phyloP scores from a whole-genome alignment of 2,329 filamentous ascomycete genomes.

The Trichoderma sp. region DNA sequence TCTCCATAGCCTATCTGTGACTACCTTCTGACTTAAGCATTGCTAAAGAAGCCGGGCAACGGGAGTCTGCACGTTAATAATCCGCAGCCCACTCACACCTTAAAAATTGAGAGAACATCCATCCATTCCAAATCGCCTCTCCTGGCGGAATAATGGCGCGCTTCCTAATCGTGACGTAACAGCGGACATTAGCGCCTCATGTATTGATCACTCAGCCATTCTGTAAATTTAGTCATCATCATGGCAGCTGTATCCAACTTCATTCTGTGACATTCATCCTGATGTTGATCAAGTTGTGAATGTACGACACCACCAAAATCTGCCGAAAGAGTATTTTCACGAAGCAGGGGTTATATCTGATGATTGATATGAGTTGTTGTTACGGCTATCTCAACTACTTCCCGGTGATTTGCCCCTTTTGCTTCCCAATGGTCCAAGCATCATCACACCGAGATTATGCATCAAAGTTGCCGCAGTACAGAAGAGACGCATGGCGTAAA shows the following conservation, averaged over 20 bases:
- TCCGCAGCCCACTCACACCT: not conserved
- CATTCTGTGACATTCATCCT: no score
- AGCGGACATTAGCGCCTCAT: not conserved
- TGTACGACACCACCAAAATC: no score
- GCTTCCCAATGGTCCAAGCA: not conserved
- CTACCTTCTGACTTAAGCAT: conserved; percentile 24
- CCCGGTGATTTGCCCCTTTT: not conserved
- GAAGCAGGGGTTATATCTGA: no score
- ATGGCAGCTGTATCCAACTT: not conserved
- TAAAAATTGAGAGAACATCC: no score
- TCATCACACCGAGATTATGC: not conserved
- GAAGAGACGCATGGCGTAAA: no score
- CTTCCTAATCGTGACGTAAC: conserved; percentile 45
- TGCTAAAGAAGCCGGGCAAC: conserved; percentile 10
- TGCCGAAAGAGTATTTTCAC: no score
- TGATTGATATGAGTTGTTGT: not conserved
- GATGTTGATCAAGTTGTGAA: not conserved
- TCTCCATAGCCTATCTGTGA: not conserved
- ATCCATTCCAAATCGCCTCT: not conserved
- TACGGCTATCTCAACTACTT: not conserved
- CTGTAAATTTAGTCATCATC: conserved; percentile 13
- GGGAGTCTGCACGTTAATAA: conserved; percentile 1
- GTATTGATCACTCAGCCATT: conserved; percentile 12
- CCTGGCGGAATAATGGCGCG: conserved; percentile 10
- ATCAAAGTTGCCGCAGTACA: not conserved